Percentiles rank a stretch among this genome's conserved stretches.
These are phyloP conservation scores for Hericium coralloides DNA, from an alignment of 768 basidiomycete species.

Conservation along the genomic window DNA sequence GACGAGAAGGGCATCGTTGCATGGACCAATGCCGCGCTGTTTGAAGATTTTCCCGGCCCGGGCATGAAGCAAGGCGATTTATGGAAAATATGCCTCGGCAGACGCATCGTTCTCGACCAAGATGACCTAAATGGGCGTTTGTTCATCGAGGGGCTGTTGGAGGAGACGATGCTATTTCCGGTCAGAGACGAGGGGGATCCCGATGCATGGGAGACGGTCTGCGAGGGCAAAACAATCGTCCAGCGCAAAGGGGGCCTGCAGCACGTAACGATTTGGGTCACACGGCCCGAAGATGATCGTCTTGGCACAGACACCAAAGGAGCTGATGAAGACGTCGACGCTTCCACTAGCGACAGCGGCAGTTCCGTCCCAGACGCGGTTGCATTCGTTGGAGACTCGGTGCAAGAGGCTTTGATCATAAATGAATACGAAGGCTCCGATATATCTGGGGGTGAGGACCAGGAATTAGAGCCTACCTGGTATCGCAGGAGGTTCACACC, in stretches of 20 bases:
- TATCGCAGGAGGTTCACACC: neutral
- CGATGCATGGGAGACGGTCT: neutral
- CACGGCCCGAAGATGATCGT: neutral
- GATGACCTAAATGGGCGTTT: constrained; percentile 27
- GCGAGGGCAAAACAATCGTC: neutral
- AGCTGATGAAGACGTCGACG: neutral
- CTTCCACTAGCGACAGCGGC: neutral
- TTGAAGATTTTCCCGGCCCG: constrained; percentile 25
- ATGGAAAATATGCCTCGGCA: constrained; percentile 34
- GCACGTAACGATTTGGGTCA: neutral
- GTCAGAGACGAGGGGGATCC: neutral
- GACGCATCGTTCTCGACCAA: constrained; percentile 25
- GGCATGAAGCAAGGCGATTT: constrained; percentile 25
- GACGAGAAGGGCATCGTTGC: constrained; percentile 15
- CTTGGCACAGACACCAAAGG: neutral
- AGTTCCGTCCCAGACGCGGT: neutral
- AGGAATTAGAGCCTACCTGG: neutral
- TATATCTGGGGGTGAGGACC: neutral
- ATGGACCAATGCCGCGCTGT: constrained; percentile 24
- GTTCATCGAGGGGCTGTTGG: constrained; percentile 19
- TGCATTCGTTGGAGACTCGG: neutral
- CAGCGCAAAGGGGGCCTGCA: neutral
- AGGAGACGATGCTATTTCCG: constrained; percentile 9
- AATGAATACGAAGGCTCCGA: neutral
- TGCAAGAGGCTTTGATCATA: neutral